Percentiles rank a stretch among this genome's conserved stretches.
These are phyloP conservation scores for Xylaria longipes DNA, from an alignment of 495 filamentous ascomycete species.

Conservation along the genomic window DNA sequence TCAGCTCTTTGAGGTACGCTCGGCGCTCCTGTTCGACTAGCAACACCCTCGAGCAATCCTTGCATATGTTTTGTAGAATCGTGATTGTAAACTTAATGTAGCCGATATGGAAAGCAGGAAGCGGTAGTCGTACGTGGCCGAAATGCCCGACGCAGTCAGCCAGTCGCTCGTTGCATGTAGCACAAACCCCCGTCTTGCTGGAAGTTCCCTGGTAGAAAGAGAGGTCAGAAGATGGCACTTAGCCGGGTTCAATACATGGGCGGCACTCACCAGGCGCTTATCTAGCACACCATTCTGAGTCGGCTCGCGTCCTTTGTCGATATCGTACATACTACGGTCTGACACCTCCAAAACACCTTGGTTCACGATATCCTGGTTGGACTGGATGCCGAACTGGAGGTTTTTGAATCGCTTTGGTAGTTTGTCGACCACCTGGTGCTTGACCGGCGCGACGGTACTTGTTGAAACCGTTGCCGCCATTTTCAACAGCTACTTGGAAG, in stretches of 20 bases:
- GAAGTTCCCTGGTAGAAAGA: constrained; percentile 71
- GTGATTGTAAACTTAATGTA: constrained; percentile 90
- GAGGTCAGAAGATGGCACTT: constrained; percentile 28
- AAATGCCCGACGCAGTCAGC: constrained; percentile 93
- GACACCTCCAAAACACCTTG: constrained; percentile 93
- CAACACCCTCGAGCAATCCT: constrained; percentile 78
- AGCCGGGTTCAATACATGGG: constrained; percentile 13
- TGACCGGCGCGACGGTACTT: constrained; percentile 54
- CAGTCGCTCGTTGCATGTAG: constrained; percentile 79
- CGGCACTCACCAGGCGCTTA: constrained; percentile 64
- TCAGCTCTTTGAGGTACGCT: constrained; percentile 74
- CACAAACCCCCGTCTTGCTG: constrained; percentile 71
- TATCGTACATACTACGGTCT: constrained; percentile 87
- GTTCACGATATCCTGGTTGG: constrained; percentile 89
- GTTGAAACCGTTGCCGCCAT: constrained; percentile 34
- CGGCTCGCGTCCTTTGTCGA: constrained; percentile 71
- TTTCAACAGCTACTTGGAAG: constrained; percentile 5
- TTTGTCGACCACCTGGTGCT: constrained; percentile 88
- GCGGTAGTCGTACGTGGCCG: constrained; percentile 84
- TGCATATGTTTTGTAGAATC: constrained; percentile 93
- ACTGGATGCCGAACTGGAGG: constrained; percentile 93
- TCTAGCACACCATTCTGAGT: constrained; percentile 86
- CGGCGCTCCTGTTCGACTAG: constrained; percentile 78
- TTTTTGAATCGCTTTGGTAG: constrained; percentile 89
- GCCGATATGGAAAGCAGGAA: constrained; percentile 93